phyloP scores from a whole-genome alignment of 2,329 filamentous ascomycete species.

The Pseudodiploospora longispora region DNA sequence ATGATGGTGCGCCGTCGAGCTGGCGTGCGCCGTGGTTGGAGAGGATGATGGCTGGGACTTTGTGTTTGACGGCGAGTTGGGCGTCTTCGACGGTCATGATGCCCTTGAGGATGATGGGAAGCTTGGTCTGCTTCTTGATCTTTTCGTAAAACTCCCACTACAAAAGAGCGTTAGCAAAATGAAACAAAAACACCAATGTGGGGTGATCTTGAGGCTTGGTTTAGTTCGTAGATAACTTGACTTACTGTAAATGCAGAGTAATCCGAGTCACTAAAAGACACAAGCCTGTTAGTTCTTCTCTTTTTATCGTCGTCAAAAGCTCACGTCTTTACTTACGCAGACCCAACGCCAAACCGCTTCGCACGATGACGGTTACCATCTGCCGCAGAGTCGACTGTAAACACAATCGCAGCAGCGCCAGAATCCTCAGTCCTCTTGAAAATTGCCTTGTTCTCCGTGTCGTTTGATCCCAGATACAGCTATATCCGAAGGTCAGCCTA shows the following conservation, averaged over 20 bases:
- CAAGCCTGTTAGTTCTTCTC: too few relatives aligned
- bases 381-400: slow-evolving; percentile 32
- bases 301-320: too few relatives aligned
- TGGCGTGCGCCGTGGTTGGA: slow-evolving; percentile 37
- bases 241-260: slow-evolving; percentile 8
- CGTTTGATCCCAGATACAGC: slow-evolving; percentile 22
- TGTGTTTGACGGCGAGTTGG: slow-evolving; percentile 23
- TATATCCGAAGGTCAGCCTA: slow-evolving; percentile 1
- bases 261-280: too few relatives aligned
- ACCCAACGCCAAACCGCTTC: slow-evolving; percentile 29
- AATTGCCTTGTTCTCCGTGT: slow-evolving; percentile 23
- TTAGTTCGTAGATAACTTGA: slow-evolving; percentile 10
- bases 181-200: too few relatives aligned
- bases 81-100: slow-evolving; percentile 30
- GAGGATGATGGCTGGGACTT: slow-evolving; percentile 27
- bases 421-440: slow-evolving; percentile 23
- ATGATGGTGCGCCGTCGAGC: slow-evolving; percentile 30
- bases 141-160: slow-evolving; percentile 30
- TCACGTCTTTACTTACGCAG: slow-evolving; percentile 17
- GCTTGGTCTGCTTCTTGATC: slow-evolving; percentile 25
- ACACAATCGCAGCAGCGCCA: slow-evolving; percentile 29
- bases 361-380: slow-evolving; percentile 33
- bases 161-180: not conserved
- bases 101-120: slow-evolving; percentile 34
- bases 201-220: too few relatives aligned